Evolutionary conservation across 305 asterid genomes (phyloP).

Genomic region (Fraxinus ornus): DNA sequence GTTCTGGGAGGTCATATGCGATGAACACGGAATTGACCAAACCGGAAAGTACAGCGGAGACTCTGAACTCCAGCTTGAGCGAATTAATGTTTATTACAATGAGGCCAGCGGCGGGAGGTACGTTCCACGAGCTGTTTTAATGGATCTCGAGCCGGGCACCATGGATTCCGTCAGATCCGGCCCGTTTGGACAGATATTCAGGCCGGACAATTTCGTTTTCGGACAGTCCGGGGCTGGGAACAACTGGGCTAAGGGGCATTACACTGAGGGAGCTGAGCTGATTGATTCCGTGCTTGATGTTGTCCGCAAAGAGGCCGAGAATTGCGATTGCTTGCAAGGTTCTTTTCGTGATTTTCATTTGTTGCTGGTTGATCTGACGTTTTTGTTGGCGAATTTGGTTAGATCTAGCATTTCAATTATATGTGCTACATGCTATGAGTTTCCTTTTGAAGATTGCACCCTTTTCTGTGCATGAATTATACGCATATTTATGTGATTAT

Average conservation of each 20-base stretch:
- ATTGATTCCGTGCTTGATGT: conserved; percentile 59
- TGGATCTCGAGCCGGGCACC: conserved; percentile 61
- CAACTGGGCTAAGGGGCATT: conserved; percentile 59
- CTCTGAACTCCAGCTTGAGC: conserved; percentile 50
- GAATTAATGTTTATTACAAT: conserved; percentile 52
- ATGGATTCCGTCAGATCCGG: conserved; percentile 57
- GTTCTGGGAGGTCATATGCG: conserved; percentile 61
- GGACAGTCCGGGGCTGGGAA: conserved; percentile 58
- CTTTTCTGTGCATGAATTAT: neutral
- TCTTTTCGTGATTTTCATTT: neutral
- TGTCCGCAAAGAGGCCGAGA: conserved; percentile 59
- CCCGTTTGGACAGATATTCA: conserved; percentile 49
- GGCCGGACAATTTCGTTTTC: conserved; percentile 56
- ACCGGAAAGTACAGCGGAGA: conserved; percentile 49
- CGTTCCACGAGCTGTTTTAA: conserved; percentile 59
- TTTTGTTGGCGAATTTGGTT: neutral
- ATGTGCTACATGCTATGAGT: neutral
- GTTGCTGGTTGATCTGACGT: neutral
- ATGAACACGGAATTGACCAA: conserved; percentile 50
- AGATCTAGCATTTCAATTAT: neutral
- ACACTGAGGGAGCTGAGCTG: conserved; percentile 58
- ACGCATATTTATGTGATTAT: neutral
- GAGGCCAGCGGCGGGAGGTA: conserved; percentile 62
- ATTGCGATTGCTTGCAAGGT: conserved; percentile 62
- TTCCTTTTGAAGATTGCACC: neutral